These are phyloP conservation scores for Cocos nucifera DNA, from an alignment of 176 grass and related monocot genomes.

Conservation along the genomic window DNA sequence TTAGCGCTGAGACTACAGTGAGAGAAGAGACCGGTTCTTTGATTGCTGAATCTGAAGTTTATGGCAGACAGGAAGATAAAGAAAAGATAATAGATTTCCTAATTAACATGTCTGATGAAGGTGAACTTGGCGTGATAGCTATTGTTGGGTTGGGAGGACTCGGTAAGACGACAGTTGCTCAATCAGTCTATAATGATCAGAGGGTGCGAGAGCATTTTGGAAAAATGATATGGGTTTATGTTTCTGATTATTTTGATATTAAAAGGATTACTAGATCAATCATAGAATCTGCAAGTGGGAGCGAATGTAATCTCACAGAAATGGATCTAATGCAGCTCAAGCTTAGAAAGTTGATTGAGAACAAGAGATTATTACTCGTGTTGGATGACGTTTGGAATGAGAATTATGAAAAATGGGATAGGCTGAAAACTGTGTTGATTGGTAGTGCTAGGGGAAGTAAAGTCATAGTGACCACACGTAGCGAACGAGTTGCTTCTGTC, in stretches of 20 bases:
- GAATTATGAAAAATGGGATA: constrained; percentile 12
- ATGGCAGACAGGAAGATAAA: background rate
- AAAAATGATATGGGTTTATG: background rate
- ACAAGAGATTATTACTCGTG: constrained; percentile 18
- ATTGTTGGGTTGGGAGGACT: background rate
- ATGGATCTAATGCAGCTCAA: background rate
- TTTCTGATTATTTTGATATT: background rate
- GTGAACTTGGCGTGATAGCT: background rate
- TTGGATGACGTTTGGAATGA: constrained; percentile 28
- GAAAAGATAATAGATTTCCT: background rate
- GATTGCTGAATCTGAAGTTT: background rate
- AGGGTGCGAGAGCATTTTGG: background rate
- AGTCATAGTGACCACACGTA: constrained; percentile 23
- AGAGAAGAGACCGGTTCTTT: background rate
- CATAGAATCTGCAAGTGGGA: background rate
- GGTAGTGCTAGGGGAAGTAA: constrained; percentile 12
- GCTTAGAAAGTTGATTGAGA: background rate
- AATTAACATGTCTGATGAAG: background rate
- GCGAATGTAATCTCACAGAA: background rate
- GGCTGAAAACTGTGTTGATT: constrained; percentile 4
- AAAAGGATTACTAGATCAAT: background rate
- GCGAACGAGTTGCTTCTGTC: background rate
- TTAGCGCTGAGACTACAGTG: background rate
- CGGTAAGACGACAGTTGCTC: constrained; percentile 11
- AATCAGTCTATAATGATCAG: constrained; percentile 4